phyloP scores from a whole-genome alignment of 768 basidiomycete genomes.

The Trametopsis cervina region DNA sequence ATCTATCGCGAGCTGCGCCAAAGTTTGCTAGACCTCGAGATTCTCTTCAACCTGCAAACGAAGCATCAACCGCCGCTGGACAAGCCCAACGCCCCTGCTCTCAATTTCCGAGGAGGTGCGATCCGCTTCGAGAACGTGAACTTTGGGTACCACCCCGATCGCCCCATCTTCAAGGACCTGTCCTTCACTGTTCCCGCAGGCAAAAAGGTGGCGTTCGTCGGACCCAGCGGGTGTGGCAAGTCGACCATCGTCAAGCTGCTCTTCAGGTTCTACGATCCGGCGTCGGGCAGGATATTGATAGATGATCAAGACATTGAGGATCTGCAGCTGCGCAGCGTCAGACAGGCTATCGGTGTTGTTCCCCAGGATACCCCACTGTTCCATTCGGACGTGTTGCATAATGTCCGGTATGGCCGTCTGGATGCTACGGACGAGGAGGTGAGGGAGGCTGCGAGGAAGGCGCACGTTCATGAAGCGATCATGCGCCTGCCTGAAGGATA shows the following conservation, averaged over 20 bases:
- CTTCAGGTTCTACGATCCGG: slow-evolving; percentile 90
- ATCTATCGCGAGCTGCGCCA: slow-evolving; percentile 97
- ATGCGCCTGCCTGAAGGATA: slow-evolving; percentile 81
- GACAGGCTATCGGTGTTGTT: slow-evolving; percentile 82
- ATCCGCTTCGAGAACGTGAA: slow-evolving; percentile 90
- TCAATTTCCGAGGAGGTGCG: slow-evolving; percentile 70
- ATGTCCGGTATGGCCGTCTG: slow-evolving; percentile 87
- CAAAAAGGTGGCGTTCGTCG: slow-evolving; percentile 95
- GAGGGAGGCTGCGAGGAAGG: slow-evolving; percentile 71
- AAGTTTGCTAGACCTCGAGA: slow-evolving; percentile 95
- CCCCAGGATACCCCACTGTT: slow-evolving; percentile 98
- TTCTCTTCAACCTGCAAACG: slow-evolving; percentile 82
- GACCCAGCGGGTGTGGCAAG: slow-evolving; percentile 96
- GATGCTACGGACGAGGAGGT: slow-evolving; percentile 94
- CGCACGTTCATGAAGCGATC: slow-evolving; percentile 82
- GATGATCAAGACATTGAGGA: slow-evolving; percentile 83
- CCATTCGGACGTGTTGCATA: slow-evolving; percentile 93
- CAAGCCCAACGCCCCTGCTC: slow-evolving; percentile 55
- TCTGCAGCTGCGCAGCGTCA: slow-evolving; percentile 64
- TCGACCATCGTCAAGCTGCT: slow-evolving; percentile 89
- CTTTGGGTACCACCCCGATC: slow-evolving; percentile 87
- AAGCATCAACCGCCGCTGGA: slow-evolving; percentile 76
- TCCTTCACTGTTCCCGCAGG: slow-evolving; percentile 92
- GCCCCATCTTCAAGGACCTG: slow-evolving; percentile 85
- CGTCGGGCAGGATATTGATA: slow-evolving; percentile 71